Base-by-base conservation (phyloP, 768 basidiomycete species). In the Hygrocybe coccinea region DNA sequence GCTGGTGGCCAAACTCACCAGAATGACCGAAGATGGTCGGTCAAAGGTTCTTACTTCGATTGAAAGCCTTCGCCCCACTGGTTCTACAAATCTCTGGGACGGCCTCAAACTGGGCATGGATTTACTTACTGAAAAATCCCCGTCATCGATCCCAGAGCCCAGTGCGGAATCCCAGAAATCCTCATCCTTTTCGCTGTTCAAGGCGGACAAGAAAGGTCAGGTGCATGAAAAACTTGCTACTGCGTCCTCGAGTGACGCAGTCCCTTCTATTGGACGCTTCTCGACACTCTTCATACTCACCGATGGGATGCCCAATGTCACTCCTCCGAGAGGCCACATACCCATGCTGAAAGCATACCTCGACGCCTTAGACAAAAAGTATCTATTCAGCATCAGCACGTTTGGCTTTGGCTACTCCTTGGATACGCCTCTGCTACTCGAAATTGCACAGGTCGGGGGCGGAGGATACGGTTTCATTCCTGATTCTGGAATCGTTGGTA, bases 391-490 rank as follows among this genome's bases (percentile, higher is more conserved):
- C 49, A 50, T 56, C 47, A 56, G 37, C 24, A 56, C 55, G 2
- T 56, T 56, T 29, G 55, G 55, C 48, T 56, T 56, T 43, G 55
- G 55, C 24, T 56, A 56, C 37, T 56, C 55, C 5, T 29, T 56
- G 17, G 55, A 56, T 15, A 52, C 55, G 19, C 17, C 29, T n/a
- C 47, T 56, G 19, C 29, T 56, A 24, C 50, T 56, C 37, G 55
- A 56, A n/a, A 50, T 56, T n/a, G 55, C 48, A 9, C 48, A 56
- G 48, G 46, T 56, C 14, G 55, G 55, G 2, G 55, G 55, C 19
- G 55, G 55, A 6, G 55, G 55, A 7, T 56, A 56, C 25, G 25
- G 33, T 3, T 56, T 56, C 49, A 56, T 56, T 39, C 55, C 55
- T 17, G 55, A 56, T 43, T 50, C 55, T 4, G 55, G 55, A 15